phyloP scores from a whole-genome alignment of 2,329 filamentous ascomycete genomes.

The Sarocladium kiliense region DNA sequence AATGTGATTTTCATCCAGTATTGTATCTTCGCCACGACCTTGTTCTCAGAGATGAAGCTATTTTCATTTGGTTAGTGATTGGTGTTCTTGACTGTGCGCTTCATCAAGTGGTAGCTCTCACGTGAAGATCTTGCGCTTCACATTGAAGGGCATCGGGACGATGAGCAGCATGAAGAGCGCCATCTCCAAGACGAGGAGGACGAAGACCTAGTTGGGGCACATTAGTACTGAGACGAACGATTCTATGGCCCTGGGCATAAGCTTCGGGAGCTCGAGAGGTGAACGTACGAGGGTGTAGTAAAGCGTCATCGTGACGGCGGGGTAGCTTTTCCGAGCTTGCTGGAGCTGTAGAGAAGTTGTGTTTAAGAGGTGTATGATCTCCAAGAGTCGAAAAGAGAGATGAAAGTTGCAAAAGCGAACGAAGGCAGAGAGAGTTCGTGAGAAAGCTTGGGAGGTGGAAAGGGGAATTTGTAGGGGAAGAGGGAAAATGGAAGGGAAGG shows the following conservation, averaged over 20 bases:
- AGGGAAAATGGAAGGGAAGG: neutral
- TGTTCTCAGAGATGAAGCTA: constrained; percentile 91
- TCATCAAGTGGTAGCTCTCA: constrained; percentile 29
- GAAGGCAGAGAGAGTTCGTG: too few species aligned
- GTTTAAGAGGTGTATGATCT: too few species aligned
- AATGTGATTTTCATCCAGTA: constrained; percentile 99
- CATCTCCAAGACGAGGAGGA: constrained; percentile 81
- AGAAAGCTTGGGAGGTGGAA: too few species aligned
- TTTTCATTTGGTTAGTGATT: constrained; percentile 10
- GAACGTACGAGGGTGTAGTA: constrained; percentile 49
- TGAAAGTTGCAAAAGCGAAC: constrained; percentile 1
- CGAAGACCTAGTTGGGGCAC: constrained; percentile 61
- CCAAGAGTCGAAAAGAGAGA: neutral
- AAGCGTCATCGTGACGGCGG: constrained; percentile 46
- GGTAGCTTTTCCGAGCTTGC: constrained; percentile 6
- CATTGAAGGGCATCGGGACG: constrained; percentile 80
- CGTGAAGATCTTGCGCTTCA: constrained; percentile 81
- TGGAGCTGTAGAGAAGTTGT: neutral
- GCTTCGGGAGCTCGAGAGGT: neutral
- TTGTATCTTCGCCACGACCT: constrained; percentile 81
- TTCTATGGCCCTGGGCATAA: neutral
- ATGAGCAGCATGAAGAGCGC: constrained; percentile 72
- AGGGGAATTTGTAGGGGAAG: too few species aligned
- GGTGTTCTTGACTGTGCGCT: neutral
- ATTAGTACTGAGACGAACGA: constrained; percentile 17